Conservation (phyloP, 164 flowering plant species). For the Berberis vulgaris region DNA sequence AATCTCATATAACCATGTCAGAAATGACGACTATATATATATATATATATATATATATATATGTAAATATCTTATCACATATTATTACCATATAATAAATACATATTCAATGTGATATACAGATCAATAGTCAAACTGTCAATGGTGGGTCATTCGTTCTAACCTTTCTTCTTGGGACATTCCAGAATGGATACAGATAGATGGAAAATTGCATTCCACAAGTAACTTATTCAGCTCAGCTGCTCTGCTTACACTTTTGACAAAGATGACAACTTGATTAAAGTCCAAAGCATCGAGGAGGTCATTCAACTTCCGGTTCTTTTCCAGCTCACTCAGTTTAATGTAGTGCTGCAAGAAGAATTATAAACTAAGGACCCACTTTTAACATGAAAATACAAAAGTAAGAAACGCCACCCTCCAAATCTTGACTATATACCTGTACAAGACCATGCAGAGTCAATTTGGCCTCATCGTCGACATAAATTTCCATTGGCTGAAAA, state of each 20-base stretch:
- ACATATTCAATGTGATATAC: too few species aligned
- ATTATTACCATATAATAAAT: too few species aligned
- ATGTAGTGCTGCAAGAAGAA: slow-evolving; percentile 75
- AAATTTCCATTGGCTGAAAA: slow-evolving; percentile 99
- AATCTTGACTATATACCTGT: slow-evolving; percentile 46
- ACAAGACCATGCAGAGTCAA: slow-evolving; percentile 98
- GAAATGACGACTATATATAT: too few species aligned
- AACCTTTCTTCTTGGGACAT: slow-evolving; percentile 98
- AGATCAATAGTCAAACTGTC: too few species aligned
- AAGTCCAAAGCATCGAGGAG: slow-evolving; percentile 98
- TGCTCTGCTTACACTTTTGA: slow-evolving; percentile 91
- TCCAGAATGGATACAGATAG: slow-evolving; percentile 97
- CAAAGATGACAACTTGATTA: slow-evolving; percentile 97
- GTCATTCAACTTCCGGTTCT: slow-evolving; percentile 94
- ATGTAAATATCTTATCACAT: too few species aligned
- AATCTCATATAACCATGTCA: too few species aligned
- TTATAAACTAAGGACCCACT: too few species aligned
- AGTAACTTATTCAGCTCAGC: slow-evolving; percentile 93
- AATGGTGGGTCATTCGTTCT: neutral
- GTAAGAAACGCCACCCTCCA: neutral
- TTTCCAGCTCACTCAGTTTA: slow-evolving; percentile 84
- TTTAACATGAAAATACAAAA: neutral
- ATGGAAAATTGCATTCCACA: slow-evolving; percentile 95
- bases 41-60: too few species aligned
- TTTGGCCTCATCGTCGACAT: slow-evolving; percentile 98